Conservation (phyloP, 2,329 filamentous ascomycete species). For the Cercospora sp. region DNA sequence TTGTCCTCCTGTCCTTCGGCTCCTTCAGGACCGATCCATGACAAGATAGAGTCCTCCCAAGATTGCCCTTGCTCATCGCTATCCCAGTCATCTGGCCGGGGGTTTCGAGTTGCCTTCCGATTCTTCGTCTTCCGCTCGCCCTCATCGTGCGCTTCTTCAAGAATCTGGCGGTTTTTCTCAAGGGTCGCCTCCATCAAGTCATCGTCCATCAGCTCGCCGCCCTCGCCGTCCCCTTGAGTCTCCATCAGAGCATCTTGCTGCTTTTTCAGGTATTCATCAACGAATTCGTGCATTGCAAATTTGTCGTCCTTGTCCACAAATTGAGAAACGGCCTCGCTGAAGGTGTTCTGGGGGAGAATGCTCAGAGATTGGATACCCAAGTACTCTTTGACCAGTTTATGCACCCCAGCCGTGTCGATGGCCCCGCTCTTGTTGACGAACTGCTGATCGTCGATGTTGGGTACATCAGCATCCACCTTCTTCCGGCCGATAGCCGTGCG, state of each 20-base stretch:
- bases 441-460: slow-evolving; percentile 63
- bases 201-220: slow-evolving; percentile 55
- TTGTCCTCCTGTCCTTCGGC: slow-evolving; percentile 48
- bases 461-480: slow-evolving; percentile 57
- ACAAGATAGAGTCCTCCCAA: slow-evolving; percentile 74
- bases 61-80: slow-evolving; percentile 75
- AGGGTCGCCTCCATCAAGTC: slow-evolving; percentile 63
- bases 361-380: slow-evolving; percentile 84
- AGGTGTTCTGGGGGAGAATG: slow-evolving; percentile 87
- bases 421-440: slow-evolving; percentile 45
- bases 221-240: slow-evolving; percentile 65
- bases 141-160: slow-evolving; percentile 71
- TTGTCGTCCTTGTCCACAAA: slow-evolving; percentile 97
- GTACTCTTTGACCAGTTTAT: slow-evolving; percentile 84
- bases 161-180: slow-evolving; percentile 51
- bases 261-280: slow-evolving; percentile 45
- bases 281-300: slow-evolving; percentile 68
- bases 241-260: slow-evolving; percentile 54
- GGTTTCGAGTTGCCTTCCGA: slow-evolving; percentile 51
- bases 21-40: slow-evolving; percentile 57
- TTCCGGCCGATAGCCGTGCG: slow-evolving; percentile 60
- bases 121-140: slow-evolving; percentile 60
- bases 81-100: slow-evolving; percentile 80
- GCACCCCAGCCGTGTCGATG: slow-evolving; percentile 79
- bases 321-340: slow-evolving; percentile 87